Evolutionary conservation across 495 filamentous ascomycete species (phyloP).

Genomic region (Hyaloscypha finlandica): DNA sequence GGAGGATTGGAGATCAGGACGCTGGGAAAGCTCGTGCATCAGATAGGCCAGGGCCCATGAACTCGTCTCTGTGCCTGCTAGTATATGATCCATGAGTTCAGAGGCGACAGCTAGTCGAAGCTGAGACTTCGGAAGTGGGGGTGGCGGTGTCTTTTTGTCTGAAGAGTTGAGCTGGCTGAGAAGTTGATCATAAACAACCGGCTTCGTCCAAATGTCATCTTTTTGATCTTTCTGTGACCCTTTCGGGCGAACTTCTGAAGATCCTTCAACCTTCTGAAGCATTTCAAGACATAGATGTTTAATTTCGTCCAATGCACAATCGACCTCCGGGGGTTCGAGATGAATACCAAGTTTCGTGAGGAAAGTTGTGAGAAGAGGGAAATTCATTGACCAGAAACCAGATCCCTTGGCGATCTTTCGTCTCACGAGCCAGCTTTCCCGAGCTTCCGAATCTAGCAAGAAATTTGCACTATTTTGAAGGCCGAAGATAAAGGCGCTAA

Average conservation of each 20-base stretch:
- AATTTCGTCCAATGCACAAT: slow-evolving; percentile 11
- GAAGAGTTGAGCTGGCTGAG: slow-evolving; percentile 19
- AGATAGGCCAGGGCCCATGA: slow-evolving; percentile 72
- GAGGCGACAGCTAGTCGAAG: slow-evolving; percentile 47
- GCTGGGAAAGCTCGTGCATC: slow-evolving; percentile 63
- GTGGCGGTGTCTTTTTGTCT: slow-evolving; percentile 1
- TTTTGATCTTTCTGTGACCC: slow-evolving; percentile 3
- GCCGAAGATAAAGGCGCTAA: slow-evolving; percentile 24
- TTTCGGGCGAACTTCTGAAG: not conserved
- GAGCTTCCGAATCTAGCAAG: slow-evolving; percentile 42
- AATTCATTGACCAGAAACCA: slow-evolving; percentile 14
- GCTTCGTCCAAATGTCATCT: slow-evolving; percentile 15
- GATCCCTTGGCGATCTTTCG: slow-evolving; percentile 8
- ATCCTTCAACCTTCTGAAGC: slow-evolving; percentile 11
- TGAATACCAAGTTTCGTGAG: slow-evolving; percentile 10
- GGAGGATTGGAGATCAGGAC: slow-evolving; percentile 53
- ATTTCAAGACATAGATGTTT: slow-evolving; percentile 17
- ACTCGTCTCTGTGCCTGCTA: slow-evolving; percentile 76
- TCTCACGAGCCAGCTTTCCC: slow-evolving; percentile 48
- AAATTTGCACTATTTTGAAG: slow-evolving; percentile 16
- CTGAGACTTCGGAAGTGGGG: slow-evolving; percentile 12
- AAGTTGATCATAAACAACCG: slow-evolving; percentile 20
- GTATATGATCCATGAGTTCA: slow-evolving; percentile 76
- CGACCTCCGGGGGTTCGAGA: slow-evolving; percentile 10
- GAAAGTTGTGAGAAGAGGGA: slow-evolving; percentile 1